phyloP scores from a whole-genome alignment of 2,329 filamentous ascomycete genomes.

The Fusarium scirpi region DNA sequence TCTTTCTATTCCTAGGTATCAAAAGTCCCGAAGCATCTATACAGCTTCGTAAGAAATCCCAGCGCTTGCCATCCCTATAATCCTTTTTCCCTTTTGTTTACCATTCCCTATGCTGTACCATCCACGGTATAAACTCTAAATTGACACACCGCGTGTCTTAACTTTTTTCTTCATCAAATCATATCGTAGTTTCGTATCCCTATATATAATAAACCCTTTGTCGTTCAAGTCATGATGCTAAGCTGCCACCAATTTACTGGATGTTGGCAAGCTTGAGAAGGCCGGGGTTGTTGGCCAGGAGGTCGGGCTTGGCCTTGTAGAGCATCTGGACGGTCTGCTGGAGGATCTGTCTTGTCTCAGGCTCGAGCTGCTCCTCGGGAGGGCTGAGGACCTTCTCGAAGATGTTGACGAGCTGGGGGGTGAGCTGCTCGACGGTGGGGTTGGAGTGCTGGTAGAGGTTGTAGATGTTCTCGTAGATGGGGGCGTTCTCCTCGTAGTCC shows the following conservation, averaged over 20 bases:
- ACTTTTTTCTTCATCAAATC: constrained; percentile 45
- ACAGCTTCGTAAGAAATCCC: constrained; percentile 24
- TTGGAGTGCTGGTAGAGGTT: constrained; percentile 82
- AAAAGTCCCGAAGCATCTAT: constrained; percentile 28
- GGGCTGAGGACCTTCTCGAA: constrained; percentile 79
- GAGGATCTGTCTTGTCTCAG: constrained; percentile 75
- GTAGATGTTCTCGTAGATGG: constrained; percentile 90
- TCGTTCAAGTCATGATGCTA: constrained; percentile 38
- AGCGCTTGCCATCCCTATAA: constrained; percentile 31
- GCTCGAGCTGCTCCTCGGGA: constrained; percentile 80
- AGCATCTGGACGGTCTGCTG: constrained; percentile 70
- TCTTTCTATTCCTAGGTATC: constrained; percentile 44
- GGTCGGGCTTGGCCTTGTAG: constrained; percentile 53
- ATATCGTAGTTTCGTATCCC: constrained; percentile 39
- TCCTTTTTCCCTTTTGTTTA: constrained; percentile 25
- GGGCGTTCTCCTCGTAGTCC: constrained; percentile 96
- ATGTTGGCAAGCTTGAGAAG: constrained; percentile 50
- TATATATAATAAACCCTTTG: constrained; percentile 18
- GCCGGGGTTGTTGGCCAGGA: constrained; percentile 50
- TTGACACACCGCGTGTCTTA: constrained; percentile 23
- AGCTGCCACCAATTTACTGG: constrained; percentile 31
- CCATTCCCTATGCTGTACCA: constrained; percentile 21
- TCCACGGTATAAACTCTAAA: constrained; percentile 44
- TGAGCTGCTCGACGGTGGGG: constrained; percentile 75
- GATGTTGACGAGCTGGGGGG: constrained; percentile 74